phyloP scores from a whole-genome alignment of 2,329 filamentous ascomycete genomes.

The Exutisphaerella laricina region DNA sequence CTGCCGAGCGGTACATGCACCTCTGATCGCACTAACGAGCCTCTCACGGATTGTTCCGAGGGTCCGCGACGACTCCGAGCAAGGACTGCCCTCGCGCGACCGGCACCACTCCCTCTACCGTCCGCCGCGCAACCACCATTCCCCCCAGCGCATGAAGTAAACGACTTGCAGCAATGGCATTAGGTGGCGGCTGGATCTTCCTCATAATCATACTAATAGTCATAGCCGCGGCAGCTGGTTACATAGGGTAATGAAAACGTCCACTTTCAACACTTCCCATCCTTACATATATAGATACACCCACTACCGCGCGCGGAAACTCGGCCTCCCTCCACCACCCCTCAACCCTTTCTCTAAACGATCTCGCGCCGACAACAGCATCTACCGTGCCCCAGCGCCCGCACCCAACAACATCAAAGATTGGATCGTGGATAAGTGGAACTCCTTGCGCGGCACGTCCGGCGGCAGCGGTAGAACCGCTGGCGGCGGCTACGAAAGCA shows the following conservation, averaged over 20 bases:
- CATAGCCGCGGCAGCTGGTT: conserved; percentile 54
- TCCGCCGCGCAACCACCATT: neutral
- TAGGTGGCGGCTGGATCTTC: conserved; percentile 53
- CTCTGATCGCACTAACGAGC: no score
- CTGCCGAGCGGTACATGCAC: no score
- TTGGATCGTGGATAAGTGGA: conserved; percentile 66
- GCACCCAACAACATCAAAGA: conserved; percentile 59
- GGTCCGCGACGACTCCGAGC: neutral
- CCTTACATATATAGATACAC: conserved; percentile 55
- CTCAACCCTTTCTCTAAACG: conserved; percentile 63
- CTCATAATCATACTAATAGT: conserved; percentile 67
- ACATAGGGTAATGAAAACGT: conserved; percentile 48
- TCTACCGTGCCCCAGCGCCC: conserved; percentile 48
- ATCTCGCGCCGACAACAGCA: conserved; percentile 20
- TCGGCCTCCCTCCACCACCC: conserved; percentile 65
- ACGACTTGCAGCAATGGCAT: conserved; percentile 18
- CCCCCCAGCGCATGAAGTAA: neutral
- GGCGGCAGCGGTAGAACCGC: conserved; percentile 52
- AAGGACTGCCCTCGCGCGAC: no score
- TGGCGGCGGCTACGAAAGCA: conserved; percentile 45
- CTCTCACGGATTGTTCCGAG: neutral
- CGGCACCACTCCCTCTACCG: neutral
- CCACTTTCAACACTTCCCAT: neutral
- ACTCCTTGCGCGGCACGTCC: conserved; percentile 56
- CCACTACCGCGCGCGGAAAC: conserved; percentile 64